Conservation (phyloP, 164 flowering plant genomes). For the Houttuynia cordata region DNA sequence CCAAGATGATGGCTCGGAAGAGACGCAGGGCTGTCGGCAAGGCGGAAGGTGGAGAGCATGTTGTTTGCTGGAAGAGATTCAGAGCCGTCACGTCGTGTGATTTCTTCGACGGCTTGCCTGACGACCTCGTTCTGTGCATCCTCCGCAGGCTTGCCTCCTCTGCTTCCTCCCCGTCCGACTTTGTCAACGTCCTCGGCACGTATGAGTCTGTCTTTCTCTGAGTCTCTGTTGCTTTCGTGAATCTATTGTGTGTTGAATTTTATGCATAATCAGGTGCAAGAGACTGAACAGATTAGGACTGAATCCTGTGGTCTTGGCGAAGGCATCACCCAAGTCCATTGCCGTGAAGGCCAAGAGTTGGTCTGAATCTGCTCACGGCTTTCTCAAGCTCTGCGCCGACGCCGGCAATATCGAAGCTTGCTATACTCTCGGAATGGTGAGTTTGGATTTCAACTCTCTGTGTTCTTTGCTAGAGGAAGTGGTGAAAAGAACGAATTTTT, state of each 20-base stretch:
- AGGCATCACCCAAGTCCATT: slow-evolving; percentile 33
- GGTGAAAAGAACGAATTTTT: neutral
- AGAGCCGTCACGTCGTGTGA: slow-evolving; percentile 16
- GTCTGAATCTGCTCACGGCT: slow-evolving; percentile 68
- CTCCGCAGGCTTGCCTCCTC: slow-evolving; percentile 46
- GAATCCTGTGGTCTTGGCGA: slow-evolving; percentile 37
- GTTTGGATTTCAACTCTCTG: neutral
- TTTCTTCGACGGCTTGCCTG: slow-evolving; percentile 52
- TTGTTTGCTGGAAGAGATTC: slow-evolving; percentile 14
- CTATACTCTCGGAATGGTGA: slow-evolving; percentile 75
- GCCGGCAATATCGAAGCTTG: slow-evolving; percentile 79
- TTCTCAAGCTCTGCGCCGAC: slow-evolving; percentile 48
- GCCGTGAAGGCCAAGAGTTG: slow-evolving; percentile 42
- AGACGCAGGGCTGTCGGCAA: neutral
- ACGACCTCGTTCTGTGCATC: slow-evolving; percentile 52
- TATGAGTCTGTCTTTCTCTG: slow-evolving; percentile 16
- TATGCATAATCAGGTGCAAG: slow-evolving; percentile 41
- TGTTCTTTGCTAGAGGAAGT: neutral
- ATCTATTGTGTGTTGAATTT: too few species aligned
- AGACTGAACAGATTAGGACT: slow-evolving; percentile 46
- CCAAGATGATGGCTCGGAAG: slow-evolving; percentile 3
- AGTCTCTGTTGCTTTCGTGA: neutral
- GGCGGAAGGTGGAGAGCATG: neutral
- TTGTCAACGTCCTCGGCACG: slow-evolving; percentile 41
- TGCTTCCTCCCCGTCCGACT: slow-evolving; percentile 44